These are phyloP conservation scores for Malbranchea zuffiana DNA, from an alignment of 2,329 filamentous ascomycete genomes.

Conservation along the genomic window DNA sequence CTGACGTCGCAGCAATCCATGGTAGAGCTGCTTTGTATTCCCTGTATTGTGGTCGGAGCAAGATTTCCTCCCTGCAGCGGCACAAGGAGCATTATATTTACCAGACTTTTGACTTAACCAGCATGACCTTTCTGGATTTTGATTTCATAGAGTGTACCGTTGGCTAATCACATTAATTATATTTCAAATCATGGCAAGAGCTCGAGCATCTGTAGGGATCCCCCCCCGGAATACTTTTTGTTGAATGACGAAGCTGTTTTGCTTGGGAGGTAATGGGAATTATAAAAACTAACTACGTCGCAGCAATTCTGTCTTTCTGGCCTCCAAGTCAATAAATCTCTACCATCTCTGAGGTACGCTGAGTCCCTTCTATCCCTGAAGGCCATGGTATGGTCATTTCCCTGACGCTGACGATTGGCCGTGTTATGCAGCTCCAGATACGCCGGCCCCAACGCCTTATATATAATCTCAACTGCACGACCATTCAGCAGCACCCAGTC, in stretches of 20 bases:
- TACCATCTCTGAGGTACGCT: background rate
- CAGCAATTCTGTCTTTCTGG: constrained; percentile 1
- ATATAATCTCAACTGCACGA: background rate
- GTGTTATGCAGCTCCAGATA: constrained; percentile 1
- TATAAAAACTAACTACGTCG: constrained; percentile 1
- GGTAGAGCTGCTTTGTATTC: too few relatives aligned
- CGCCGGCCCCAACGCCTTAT: background rate
- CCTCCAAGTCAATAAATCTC: background rate
- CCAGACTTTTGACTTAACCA: too few relatives aligned
- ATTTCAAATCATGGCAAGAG: constrained; percentile 5
- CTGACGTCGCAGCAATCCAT: too few relatives aligned
- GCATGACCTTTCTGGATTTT: too few relatives aligned
- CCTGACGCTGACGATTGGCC: background rate
- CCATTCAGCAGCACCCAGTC: background rate
- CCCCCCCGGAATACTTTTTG: background rate
- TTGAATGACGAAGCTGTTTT: too few relatives aligned
- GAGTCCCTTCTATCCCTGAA: too few relatives aligned
- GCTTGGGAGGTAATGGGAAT: background rate
- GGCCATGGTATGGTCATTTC: background rate
- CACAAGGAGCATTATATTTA: too few relatives aligned
- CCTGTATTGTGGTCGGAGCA: too few relatives aligned
- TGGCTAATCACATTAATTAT: background rate
- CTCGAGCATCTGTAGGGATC: background rate
- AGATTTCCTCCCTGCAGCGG: too few relatives aligned
- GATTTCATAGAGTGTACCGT: too few relatives aligned